A percentile compares a stretch with the other conserved stretches of the same genome.
Evolutionary conservation across 352 stramenopile genomes (phyloP).

Genomic region (Globisporangium iwayamae): DNA sequence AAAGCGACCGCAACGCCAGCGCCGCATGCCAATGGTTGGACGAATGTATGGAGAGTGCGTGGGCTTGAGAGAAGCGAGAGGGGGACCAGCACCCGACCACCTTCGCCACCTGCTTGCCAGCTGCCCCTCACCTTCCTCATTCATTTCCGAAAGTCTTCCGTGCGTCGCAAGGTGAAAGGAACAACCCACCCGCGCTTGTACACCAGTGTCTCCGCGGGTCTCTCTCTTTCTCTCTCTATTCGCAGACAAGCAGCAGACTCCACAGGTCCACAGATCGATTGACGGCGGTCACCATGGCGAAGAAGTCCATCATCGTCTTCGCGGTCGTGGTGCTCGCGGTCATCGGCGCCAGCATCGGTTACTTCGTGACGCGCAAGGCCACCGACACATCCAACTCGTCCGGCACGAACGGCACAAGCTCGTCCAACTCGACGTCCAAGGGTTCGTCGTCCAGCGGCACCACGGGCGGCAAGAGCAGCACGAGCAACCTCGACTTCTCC

Average conservation of each 20-base stretch:
- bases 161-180: not conserved
- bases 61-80: not conserved
- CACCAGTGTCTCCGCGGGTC: not conserved
- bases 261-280: not conserved
- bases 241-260: not conserved
- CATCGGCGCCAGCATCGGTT: conserved; percentile 21
- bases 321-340: conserved; percentile 22
- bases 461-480: conserved; percentile 9
- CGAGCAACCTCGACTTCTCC: conserved; percentile 9
- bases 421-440: conserved; percentile 12
- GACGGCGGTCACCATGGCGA: conserved; percentile 8
- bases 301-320: conserved; percentile 21
- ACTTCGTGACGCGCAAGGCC: conserved; percentile 18
- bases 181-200: not conserved
- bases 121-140: not conserved
- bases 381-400: conserved; percentile 13
- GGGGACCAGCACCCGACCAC: not conserved
- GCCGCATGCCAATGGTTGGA: not conserved
- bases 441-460: not conserved
- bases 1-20: not conserved
- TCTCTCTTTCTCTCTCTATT: not conserved
- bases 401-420: conserved; percentile 12
- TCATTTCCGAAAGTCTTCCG: conserved; percentile 8
- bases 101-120: not conserved
- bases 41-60: not conserved